These are phyloP conservation scores for Rhynchosporium agropyri DNA, from an alignment of 2,329 filamentous ascomycete species.

Conservation along the genomic window DNA sequence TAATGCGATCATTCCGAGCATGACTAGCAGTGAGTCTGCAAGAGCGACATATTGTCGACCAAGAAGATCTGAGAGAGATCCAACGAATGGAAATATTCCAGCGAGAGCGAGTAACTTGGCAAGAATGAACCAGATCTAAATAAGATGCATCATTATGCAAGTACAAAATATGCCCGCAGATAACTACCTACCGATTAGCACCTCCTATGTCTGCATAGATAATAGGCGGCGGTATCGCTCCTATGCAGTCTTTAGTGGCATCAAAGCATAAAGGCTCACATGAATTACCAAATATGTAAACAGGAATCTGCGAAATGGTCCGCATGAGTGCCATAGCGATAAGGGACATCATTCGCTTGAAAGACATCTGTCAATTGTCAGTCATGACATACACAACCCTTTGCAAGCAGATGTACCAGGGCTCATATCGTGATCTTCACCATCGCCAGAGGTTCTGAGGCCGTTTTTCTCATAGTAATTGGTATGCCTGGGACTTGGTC, in stretches of 20 bases:
- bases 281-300: conserved; percentile 50
- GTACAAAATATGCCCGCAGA: background rate
- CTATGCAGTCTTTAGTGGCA: conserved; percentile 9
- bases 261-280: background rate
- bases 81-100: conserved; percentile 65
- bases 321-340: conserved; percentile 62
- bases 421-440: conserved; percentile 51
- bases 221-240: conserved; percentile 51
- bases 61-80: conserved; percentile 64
- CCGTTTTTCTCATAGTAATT: conserved; percentile 40
- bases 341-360: conserved; percentile 55
- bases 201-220: conserved; percentile 63
- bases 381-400: background rate
- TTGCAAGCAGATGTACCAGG: conserved; percentile 44
- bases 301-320: conserved; percentile 62
- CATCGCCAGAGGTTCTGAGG: conserved; percentile 50
- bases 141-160: background rate
- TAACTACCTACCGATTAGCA: conserved; percentile 42
- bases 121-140: conserved; percentile 42
- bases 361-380: conserved; percentile 48
- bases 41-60: conserved; percentile 63
- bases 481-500: conserved; percentile 32
- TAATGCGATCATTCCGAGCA: conserved; percentile 62
- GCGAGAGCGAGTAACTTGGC: conserved; percentile 59
- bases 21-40: conserved; percentile 54